Percentiles rank a stretch among this genome's conserved stretches.
These are phyloP conservation scores for Ilyonectria robusta DNA, from an alignment of 2,329 filamentous ascomycete species.

Conservation along the genomic window DNA sequence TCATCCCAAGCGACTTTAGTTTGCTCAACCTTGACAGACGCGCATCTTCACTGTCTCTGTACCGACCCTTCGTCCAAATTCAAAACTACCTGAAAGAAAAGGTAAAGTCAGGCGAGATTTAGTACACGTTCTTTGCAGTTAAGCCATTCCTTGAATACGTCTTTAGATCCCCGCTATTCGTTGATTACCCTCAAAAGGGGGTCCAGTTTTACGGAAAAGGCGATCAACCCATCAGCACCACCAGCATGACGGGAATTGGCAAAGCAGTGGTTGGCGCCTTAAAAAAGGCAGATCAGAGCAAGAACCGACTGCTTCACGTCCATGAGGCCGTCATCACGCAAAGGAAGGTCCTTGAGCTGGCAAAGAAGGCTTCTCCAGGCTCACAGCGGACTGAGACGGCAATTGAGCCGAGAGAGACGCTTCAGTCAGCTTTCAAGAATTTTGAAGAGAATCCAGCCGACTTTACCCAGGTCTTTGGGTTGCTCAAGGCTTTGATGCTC, in stretches of 20 bases:
- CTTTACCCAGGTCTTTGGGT: background rate
- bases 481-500: conserved; percentile 15
- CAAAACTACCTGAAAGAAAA: conserved; percentile 22
- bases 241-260: conserved; percentile 10
- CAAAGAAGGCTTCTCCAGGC: conserved; percentile 11
- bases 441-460: background rate
- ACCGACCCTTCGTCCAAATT: background rate
- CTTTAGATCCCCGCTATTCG: conserved; percentile 3
- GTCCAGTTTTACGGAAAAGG: conserved; percentile 16
- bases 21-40: conserved; percentile 7
- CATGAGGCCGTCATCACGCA: conserved; percentile 24
- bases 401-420: conserved; percentile 5
- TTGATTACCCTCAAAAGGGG: background rate
- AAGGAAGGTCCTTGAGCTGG: conserved; percentile 12
- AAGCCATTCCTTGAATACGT: conserved; percentile 15
- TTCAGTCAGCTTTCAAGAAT: background rate
- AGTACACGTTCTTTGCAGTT: conserved; percentile 18
- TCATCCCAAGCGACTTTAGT: conserved; percentile 16
- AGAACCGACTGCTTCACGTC: conserved; percentile 17
- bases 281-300: conserved; percentile 4
- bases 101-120: background rate
- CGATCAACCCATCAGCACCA: conserved; percentile 6
- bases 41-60: background rate
- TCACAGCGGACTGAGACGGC: conserved; percentile 4
- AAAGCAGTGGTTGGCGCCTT: conserved; percentile 18